Base-by-base conservation (phyloP, 805 yeast genomes). In the Candida pseudofarinosa region DNA sequence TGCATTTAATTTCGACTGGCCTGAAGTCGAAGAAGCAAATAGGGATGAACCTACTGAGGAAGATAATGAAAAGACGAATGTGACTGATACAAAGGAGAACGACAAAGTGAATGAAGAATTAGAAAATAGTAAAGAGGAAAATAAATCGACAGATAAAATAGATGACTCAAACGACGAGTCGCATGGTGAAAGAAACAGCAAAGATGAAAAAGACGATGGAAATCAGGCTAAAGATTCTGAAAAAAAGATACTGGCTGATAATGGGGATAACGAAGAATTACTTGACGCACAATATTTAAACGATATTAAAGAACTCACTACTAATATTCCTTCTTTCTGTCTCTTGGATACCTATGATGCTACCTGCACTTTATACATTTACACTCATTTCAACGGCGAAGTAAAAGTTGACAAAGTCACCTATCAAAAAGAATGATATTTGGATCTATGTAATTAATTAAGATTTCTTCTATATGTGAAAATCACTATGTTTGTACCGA, bases 341-440 rank as follows among this genome's bases (percentile, higher is more conserved):
- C 70, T 91, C 26, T 58, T 91, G 50, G 98, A 93, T 55, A 79
- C 89, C n/a, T 88, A 85, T 55, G 91, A 87, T 0, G 62, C 81
- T 0, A 76, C 77, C 2, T 84, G 96, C 51, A 85, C 90, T 1
- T 70, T 90, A 19, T 93, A 85, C 64, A 85, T 93, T 46, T 93
- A 93, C 70, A 85, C 93, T 8, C 72, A 82, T 53, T 70, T 85
- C 33, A 83, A 81, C 48, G 88, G 83, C 1, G 95, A 88, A 45
- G 90, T 93, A 28, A 87, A 86, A 59, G 97, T 93, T 15, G 97
- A 91, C 59, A 89, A 89, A 63, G 85, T 88, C 32, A 61, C 63
- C 38, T 68, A 65, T 48, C 63, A 59, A 45, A 66, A 65, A 43
- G 63, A 64, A 40, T 52, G 41, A 39, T 35, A 37, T 32, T 19